Evolutionary conservation across 352 stramenopile genomes (phyloP).

Genomic region (Pelagophyceae sp.): DNA sequence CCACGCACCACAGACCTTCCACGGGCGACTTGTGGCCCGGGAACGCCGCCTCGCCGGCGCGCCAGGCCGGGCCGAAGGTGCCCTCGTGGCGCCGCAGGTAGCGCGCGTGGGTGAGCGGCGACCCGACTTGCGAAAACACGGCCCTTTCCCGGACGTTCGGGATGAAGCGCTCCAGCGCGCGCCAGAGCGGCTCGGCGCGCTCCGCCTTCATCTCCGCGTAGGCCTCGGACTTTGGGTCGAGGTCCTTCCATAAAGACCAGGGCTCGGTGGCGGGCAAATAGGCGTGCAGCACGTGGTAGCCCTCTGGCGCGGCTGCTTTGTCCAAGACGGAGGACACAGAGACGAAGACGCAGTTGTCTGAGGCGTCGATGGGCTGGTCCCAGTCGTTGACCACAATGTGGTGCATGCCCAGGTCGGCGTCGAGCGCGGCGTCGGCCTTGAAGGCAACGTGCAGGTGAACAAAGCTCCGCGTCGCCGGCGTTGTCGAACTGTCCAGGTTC

Average conservation of each 20-base stretch:
- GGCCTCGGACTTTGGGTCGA: conserved; percentile 45
- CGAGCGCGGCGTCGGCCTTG: conserved; percentile 34
- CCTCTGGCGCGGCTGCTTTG: conserved; percentile 44
- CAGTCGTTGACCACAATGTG: conserved; percentile 59
- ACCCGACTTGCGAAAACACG: conserved; percentile 47
- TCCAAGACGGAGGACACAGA: conserved; percentile 60
- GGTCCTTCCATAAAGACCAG: conserved; percentile 45
- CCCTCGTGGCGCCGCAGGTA: conserved; percentile 52
- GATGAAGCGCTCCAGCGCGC: conserved; percentile 58
- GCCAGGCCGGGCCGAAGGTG: conserved; percentile 55
- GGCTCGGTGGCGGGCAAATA: conserved; percentile 57
- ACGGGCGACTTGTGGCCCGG: conserved; percentile 46
- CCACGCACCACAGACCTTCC: conserved; percentile 47
- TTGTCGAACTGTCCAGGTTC: conserved; percentile 15
- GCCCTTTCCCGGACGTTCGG: conserved; percentile 51
- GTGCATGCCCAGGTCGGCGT: conserved; percentile 49
- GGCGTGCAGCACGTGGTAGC: conserved; percentile 53
- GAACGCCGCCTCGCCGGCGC: conserved; percentile 46
- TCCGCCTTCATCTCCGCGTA: conserved; percentile 57
- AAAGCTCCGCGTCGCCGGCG: conserved; percentile 59
- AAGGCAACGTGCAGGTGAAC: conserved; percentile 64
- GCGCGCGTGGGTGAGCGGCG: conserved; percentile 61
- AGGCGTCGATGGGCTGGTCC: conserved; percentile 43
- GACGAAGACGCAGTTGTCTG: conserved; percentile 56
- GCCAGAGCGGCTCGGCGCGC: conserved; percentile 46